Evolutionary conservation across 2,329 filamentous ascomycete species (phyloP), one percentile per base, ranked within the genome.

Genomic region (Phialophora expanda): DNA sequence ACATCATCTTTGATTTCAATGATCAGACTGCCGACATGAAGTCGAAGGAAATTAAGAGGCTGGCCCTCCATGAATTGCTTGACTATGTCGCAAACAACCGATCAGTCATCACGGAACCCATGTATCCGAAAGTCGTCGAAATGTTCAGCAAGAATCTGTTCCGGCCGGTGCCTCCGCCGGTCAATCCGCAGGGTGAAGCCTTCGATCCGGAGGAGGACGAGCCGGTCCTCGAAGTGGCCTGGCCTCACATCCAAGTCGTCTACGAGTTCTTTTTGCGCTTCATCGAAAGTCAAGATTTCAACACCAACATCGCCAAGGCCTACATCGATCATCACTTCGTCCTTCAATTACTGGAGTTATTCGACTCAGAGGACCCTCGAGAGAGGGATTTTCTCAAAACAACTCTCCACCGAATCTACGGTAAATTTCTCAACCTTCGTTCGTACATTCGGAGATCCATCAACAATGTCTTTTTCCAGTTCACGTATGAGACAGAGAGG

Each of bases 391-490:
- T 99, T 78, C 83, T 99, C 71, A 99, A 99, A 84, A 99, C 95
- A 0, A 99, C 95, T 0, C 84, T 99, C 62, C 95, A 99, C 80
- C 89, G 95, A 69, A 99, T 99, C 76, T 99, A 99, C 76, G 95
- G 95, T 75, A 99, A 99, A 82, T 99, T 99, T 80, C 86, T 99
- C 74, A 99, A 99, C 78, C 85, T 99, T 69, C 90, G 95, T 67
- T 98, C 95, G 32, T 99, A 96, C 79, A 99, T 99, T 76, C 87
- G 95, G 76, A 89, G 95, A 74, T 99, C 95, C 64, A 99, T 99
- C 85, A 99, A 99, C 87, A 98, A 99, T 75, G 95, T 99, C 74
- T 99, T 99, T 82, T 99, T 99, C 85, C 95, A 99, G 77, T 99
- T 99, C 79, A 93, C 93, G 67, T 99, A 99, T 78, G 95, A 99